A percentile compares a stretch with the other conserved stretches of the same genome.
These are phyloP conservation scores for Metschnikowia shivogae DNA, from an alignment of 805 yeast species.

Conservation along the genomic window DNA sequence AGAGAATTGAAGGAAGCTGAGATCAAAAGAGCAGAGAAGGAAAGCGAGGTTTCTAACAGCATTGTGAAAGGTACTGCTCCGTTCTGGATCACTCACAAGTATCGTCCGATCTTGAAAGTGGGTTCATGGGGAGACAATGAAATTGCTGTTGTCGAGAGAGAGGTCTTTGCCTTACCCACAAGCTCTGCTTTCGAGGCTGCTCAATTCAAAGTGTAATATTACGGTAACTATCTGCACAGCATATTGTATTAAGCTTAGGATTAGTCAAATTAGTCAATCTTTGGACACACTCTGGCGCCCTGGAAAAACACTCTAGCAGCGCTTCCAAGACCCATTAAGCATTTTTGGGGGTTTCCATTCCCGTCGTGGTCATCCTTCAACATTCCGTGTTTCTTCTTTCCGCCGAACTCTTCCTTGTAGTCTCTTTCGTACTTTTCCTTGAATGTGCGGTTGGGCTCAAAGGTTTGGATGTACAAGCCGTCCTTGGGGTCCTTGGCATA, in stretches of 20 bases:
- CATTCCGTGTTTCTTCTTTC: slow-evolving; percentile 46
- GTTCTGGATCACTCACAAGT: slow-evolving; percentile 75
- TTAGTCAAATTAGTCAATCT: slow-evolving; percentile 1
- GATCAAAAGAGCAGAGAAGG: slow-evolving; percentile 28
- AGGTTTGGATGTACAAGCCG: slow-evolving; percentile 55
- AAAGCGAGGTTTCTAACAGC: slow-evolving; percentile 14
- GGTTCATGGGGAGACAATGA: slow-evolving; percentile 52
- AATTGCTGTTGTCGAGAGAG: slow-evolving; percentile 73
- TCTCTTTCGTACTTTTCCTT: slow-evolving; percentile 43
- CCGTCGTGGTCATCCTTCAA: slow-evolving; percentile 49
- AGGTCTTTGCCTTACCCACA: slow-evolving; percentile 51
- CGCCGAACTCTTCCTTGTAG: slow-evolving; percentile 54
- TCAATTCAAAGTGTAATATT: slow-evolving; percentile 9
- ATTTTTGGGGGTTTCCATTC: slow-evolving; percentile 39
- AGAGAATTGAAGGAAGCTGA: slow-evolving; percentile 10
- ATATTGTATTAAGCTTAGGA: neutral
- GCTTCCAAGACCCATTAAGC: slow-evolving; percentile 59
- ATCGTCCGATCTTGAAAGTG: slow-evolving; percentile 65
- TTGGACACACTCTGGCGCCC: slow-evolving; percentile 48
- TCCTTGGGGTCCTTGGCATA: slow-evolving; percentile 55
- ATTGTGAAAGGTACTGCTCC: slow-evolving; percentile 34
- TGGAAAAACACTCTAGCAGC: slow-evolving; percentile 70
- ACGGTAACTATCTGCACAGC: neutral
- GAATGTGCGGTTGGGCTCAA: slow-evolving; percentile 55
- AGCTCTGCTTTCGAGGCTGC: slow-evolving; percentile 65